Evolutionary conservation across 2,329 filamentous ascomycete species (phyloP).

Genomic region (Aspergillus thermomutatus): DNA sequence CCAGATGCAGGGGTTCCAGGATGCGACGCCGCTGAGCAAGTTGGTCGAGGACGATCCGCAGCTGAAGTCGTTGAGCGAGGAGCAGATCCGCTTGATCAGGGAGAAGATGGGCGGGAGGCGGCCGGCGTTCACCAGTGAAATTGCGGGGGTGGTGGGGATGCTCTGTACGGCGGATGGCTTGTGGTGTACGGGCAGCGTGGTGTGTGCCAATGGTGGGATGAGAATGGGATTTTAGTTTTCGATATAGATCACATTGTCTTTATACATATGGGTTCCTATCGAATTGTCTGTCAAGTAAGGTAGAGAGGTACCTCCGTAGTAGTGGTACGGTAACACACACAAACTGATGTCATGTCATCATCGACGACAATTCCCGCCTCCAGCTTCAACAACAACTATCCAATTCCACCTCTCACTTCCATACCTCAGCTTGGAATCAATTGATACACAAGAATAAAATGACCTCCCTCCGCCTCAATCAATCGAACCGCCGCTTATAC

Average conservation of each 20-base stretch:
- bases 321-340: background rate
- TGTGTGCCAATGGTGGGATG: conserved; percentile 79
- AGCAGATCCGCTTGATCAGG: conserved; percentile 60
- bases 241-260: background rate
- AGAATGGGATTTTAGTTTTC: conserved; percentile 42
- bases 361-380: background rate
- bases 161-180: conserved; percentile 66
- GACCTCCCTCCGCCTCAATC: background rate
- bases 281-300: too few species aligned
- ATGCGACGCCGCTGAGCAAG: conserved; percentile 62
- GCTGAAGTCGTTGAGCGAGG: conserved; percentile 57
- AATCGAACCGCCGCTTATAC: background rate
- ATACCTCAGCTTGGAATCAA: background rate
- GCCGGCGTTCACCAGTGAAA: conserved; percentile 64
- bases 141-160: conserved; percentile 75
- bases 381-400: background rate
- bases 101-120: conserved; percentile 56
- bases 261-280: background rate
- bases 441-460: background rate
- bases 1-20: conserved; percentile 58
- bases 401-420: background rate
- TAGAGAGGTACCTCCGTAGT: too few species aligned
- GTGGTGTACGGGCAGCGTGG: conserved; percentile 76
- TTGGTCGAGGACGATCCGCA: conserved; percentile 57
- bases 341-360: background rate